These are phyloP conservation scores for Hanseniaspora uvarum DNA, from an alignment of 1,139 yeast genomes.

Conservation along the genomic window DNA sequence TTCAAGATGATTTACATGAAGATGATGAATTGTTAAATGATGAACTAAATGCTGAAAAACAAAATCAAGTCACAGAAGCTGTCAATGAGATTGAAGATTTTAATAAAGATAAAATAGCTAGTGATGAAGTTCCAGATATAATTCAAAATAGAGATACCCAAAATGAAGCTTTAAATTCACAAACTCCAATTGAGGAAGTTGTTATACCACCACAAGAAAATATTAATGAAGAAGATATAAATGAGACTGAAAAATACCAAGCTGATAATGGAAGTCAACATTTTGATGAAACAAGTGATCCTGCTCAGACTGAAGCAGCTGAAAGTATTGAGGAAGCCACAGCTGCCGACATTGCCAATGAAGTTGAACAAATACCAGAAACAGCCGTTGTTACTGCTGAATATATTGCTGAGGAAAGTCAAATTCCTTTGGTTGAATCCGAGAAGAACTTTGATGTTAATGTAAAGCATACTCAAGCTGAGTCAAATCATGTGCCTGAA, in stretches of 20 bases:
- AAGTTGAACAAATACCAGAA: constrained; percentile 6
- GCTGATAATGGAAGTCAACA: not conserved
- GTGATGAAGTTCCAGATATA: not conserved
- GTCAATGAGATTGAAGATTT: not conserved
- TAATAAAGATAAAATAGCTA: not conserved
- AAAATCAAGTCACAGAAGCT: not conserved
- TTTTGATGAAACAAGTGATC: not conserved
- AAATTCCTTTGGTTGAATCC: not conserved
- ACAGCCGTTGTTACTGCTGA: not conserved
- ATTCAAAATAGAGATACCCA: not conserved
- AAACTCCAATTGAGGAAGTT: not conserved
- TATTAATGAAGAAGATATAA: not conserved
- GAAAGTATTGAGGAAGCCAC: not conserved
- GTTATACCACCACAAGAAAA: not conserved
- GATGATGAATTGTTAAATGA: not conserved
- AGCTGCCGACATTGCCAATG: not conserved
- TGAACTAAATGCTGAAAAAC: not conserved
- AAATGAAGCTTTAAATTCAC: not conserved
- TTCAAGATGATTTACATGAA: not conserved
- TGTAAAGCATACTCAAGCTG: not conserved
- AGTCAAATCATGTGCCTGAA: not conserved
- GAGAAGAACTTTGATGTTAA: not conserved
- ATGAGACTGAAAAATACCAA: not conserved
- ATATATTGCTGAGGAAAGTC: not conserved
- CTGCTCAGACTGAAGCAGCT: not conserved